Evolutionary conservation across 176 grass and related monocot genomes (phyloP), one percentile per base, ranked within the genome.

Genomic region (Phyllostachys edulis): DNA sequence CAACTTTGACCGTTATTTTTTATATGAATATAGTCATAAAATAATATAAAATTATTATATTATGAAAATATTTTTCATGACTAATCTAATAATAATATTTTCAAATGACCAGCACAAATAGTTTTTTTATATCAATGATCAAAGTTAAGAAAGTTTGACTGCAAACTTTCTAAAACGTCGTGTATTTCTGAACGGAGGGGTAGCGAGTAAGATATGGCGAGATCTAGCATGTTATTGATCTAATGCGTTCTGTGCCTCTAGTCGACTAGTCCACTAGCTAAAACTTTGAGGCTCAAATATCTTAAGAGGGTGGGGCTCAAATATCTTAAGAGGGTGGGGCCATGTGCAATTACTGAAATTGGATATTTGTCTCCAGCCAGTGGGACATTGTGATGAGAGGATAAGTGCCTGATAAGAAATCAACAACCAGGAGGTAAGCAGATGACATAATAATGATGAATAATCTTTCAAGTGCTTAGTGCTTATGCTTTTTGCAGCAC

Each of bases 161-260:
- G 32, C 2, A 34, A 34, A 34, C 32, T 2, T 34, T 34, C 32
- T 34, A 2, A 34, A 34, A 34, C 32, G 2, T 34, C 2, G 2
- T 34, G 32, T 34, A 34, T 34, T 34, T 2, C 32, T 34, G 32
- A 34, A 34, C 32, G 32, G 32, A 2, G 2, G 2, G 32, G 32
- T 54, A 41, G 13, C 9, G 69, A 52, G 73, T 54, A 71, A 84
- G 67, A 84, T 84, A 39, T 66, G 36, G 44, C 45, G 52, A 84
- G 66, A 88, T 84, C 54, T 64, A 63, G 80, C 80, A 37, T 73
- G 56, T 8, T 20, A 71, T 71, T 81, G 70, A 38, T 27, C 61
- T 67, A 41, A 72, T 26, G 26, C 68, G 62, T 47, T 11, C 29
- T 86, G 47, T 59, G 60, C 50, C 26, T 62, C 12, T 67, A 54